These are phyloP conservation scores for Moricandia arvensis DNA, from an alignment of 345 rosid genomes.

Conservation along the genomic window DNA sequence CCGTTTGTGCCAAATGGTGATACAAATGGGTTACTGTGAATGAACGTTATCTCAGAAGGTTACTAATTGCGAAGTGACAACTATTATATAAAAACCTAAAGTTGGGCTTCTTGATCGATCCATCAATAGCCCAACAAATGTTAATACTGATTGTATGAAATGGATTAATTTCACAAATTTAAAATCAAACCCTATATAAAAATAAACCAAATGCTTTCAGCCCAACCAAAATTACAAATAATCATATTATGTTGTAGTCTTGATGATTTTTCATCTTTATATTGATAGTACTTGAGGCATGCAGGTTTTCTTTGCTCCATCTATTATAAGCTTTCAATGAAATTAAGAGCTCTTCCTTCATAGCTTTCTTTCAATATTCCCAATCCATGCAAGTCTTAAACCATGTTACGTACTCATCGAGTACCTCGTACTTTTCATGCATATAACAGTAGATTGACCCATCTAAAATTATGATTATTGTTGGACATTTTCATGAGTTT, in stretches of 20 bases:
- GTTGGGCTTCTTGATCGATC: no score
- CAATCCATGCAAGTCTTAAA: constrained; percentile 16
- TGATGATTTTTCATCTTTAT: background rate
- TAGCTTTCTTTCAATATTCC: constrained; percentile 2
- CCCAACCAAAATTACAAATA: background rate
- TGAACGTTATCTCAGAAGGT: no score
- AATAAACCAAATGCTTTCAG: background rate
- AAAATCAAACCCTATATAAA: background rate
- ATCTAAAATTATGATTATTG: constrained; percentile 1
- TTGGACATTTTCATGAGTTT: constrained; percentile 3
- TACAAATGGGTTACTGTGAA: no score
- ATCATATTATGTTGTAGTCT: background rate
- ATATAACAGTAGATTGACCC: constrained; percentile 11
- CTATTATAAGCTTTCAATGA: background rate
- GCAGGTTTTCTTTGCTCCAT: constrained; percentile 9
- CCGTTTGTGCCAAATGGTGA: background rate
- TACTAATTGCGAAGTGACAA: no score
- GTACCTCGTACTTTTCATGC: constrained; percentile 29
- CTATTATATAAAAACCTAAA: no score
- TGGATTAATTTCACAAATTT: background rate
- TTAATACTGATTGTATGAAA: no score
- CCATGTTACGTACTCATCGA: constrained; percentile 15
- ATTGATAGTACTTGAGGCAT: constrained; percentile 20
- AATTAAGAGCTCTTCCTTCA: constrained; percentile 15
- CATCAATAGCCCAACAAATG: no score